Percentiles rank a stretch among this genome's conserved stretches.
Evolutionary conservation across 164 flowering plant species (phyloP).

Genomic region (Amborella trichopoda): DNA sequence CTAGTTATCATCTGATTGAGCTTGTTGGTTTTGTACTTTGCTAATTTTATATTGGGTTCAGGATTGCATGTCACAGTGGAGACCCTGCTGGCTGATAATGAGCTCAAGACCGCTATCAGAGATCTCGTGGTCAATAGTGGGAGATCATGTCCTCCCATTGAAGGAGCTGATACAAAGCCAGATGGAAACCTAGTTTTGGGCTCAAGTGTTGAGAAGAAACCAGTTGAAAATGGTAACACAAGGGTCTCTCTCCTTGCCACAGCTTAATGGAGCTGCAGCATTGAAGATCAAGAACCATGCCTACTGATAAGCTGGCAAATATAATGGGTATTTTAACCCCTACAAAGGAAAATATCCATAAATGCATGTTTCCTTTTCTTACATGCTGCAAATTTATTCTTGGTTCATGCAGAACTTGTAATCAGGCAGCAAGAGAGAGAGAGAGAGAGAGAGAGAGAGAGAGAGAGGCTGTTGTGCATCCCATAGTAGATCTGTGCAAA

Average conservation of each 20-base stretch:
- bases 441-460: no score
- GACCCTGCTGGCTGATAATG: conserved; percentile 51
- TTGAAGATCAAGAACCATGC: no score
- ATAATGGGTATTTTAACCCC: no score
- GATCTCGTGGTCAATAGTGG: conserved; percentile 61
- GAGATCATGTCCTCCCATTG: conserved; percentile 39
- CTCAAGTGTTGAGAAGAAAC: conserved; percentile 13
- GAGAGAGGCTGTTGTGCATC: no score
- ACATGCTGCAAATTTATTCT: no score
- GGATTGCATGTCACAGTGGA: conserved; percentile 84
- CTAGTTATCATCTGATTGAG: background rate
- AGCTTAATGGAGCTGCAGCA: no score
- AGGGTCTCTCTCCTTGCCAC: conserved; percentile 8
- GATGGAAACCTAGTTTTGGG: conserved; percentile 3
- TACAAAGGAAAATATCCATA: no score
- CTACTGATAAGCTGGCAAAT: no score
- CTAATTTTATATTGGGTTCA: conserved; percentile 13
- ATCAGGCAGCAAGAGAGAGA: no score
- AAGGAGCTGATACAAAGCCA: conserved; percentile 4
- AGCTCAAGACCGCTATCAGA: conserved; percentile 38
- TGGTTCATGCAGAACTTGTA: no score
- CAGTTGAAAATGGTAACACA: conserved; percentile 10
- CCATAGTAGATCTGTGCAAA: no score
- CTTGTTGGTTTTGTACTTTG: background rate
- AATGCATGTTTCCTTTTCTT: no score